A percentile compares a stretch with the other conserved stretches of the same genome.
These are phyloP conservation scores for Lachancea dasiensis DNA, from an alignment of 805 yeast genomes.

Conservation along the genomic window DNA sequence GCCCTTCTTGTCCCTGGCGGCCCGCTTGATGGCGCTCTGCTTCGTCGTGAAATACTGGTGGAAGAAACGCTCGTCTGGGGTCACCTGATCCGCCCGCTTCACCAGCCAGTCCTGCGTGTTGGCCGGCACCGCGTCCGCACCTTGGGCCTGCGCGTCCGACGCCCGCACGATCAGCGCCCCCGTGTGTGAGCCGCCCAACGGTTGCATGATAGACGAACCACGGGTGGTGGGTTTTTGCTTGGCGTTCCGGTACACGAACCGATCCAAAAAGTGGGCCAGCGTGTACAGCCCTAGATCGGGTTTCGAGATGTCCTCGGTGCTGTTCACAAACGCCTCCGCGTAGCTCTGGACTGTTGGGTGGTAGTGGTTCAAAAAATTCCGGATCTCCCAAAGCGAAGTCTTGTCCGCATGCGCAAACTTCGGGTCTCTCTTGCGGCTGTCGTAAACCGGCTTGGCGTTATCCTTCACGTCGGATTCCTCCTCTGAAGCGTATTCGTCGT, in stretches of 20 bases:
- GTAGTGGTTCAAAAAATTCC: conserved; percentile 68
- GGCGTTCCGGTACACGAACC: conserved; percentile 91
- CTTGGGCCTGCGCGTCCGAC: conserved; percentile 48
- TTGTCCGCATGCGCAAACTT: conserved; percentile 76
- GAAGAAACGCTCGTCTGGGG: conserved; percentile 85
- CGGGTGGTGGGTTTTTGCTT: conserved; percentile 67
- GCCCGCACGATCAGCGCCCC: conserved; percentile 63
- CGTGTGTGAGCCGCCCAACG: conserved; percentile 63
- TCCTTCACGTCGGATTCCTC: conserved; percentile 35
- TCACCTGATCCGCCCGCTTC: conserved; percentile 56
- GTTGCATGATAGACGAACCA: conserved; percentile 96
- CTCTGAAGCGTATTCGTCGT: conserved; percentile 44
- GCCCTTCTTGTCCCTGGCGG: conserved; percentile 26
- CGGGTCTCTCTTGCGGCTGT: conserved; percentile 91
- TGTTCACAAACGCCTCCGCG: conserved; percentile 55
- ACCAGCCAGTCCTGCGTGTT: conserved; percentile 81
- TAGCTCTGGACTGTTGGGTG: conserved; percentile 89
- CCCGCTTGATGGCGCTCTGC: conserved; percentile 35
- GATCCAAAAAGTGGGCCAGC: conserved; percentile 83
- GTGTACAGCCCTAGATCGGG: conserved; percentile 92
- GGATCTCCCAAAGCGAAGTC: conserved; percentile 82
- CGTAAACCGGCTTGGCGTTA: conserved; percentile 42
- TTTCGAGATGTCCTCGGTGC: conserved; percentile 39
- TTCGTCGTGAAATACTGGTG: conserved; percentile 73
- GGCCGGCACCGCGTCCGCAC: conserved; percentile 77